phyloP scores from a whole-genome alignment of 1,284 basidiomycete species.

The Ganoderma multipileum region DNA sequence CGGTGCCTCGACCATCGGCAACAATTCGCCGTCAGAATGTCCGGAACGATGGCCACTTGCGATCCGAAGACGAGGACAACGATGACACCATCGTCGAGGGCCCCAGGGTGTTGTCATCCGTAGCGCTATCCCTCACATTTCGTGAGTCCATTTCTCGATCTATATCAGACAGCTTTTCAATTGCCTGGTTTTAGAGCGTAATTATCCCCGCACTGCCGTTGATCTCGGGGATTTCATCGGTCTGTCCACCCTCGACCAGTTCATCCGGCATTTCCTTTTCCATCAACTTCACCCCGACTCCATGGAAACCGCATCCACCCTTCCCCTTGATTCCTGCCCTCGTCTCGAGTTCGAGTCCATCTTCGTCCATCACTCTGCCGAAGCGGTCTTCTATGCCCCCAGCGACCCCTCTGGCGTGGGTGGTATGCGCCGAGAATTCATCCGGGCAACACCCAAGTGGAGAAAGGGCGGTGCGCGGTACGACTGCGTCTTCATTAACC shows the following conservation, averaged over 20 bases:
- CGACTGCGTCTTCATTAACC: constrained; percentile 25
- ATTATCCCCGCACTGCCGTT: not conserved
- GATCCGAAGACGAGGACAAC: not conserved
- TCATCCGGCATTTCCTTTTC: not conserved
- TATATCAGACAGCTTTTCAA: not conserved
- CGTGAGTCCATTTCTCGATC: not conserved
- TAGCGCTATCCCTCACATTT: not conserved
- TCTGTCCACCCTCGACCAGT: not conserved
- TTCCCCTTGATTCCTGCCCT: not conserved
- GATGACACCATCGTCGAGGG: not conserved
- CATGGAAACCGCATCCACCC: not conserved
- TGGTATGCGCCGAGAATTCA: constrained; percentile 34
- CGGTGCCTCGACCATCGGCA: not conserved
- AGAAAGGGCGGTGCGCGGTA: constrained; percentile 10
- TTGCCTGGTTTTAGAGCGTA: not conserved
- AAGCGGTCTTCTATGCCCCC: constrained; percentile 32
- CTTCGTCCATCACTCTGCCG: constrained; percentile 22
- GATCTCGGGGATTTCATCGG: not conserved
- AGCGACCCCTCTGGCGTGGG: constrained; percentile 34
- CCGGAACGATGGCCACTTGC: not conserved
- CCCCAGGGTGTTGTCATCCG: not conserved
- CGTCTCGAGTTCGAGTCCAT: not conserved
- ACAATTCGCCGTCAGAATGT: not conserved
- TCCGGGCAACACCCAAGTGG: constrained; percentile 30
- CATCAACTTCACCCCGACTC: not conserved